Base-by-base conservation (phyloP, 139 green algal genomes). In the Edaphochlamys debaryana region DNA sequence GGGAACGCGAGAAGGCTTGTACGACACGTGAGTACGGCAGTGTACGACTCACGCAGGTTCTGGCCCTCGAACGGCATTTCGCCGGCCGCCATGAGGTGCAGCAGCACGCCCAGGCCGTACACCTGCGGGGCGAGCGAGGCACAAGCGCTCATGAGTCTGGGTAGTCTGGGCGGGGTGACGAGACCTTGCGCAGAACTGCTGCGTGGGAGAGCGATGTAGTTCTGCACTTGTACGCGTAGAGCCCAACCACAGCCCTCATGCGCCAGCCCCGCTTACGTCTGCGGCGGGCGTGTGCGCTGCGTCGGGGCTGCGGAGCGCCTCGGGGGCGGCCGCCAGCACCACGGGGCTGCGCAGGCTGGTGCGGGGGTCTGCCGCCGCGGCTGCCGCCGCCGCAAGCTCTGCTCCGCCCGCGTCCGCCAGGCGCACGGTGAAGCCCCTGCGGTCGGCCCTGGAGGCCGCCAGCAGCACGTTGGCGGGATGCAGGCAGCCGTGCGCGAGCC, bases 401-500 rank as follows among this genome's bases (percentile, higher is more conserved):
- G 36, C 71, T 52, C 7, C 71, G 71, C 34, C 52, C 34, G 71
- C n/a, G n/a, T n/a, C n/a, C n/a, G n/a, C n/a, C n/a, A n/a, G n/a
- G n/a, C n/a, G n/a, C n/a, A n/a, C n/a, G n/a, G n/a, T n/a, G n/a
- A n/a, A n/a, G n/a, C n/a, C n/a, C n/a, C n/a, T n/a, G n/a, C n/a
- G n/a, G n/a, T 79, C 52, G 36, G 34, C 50, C 5, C 2, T 23
- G 4, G 71, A 79, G 22, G 11, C 2, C 3, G 7, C 8, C 4
- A 79, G 50, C 71, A 79, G 71, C 71, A 79, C 71, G 52, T 79
- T 79, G 45, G n/a, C 15, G 48, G 48, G 48, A 9, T 9, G 9
- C 48, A 54, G 48, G 48, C 48, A 54, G 48, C 48, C 72, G 54
- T 79, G 72, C 36, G 54, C 2, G 11, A 79, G 92, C 87, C 84